phyloP scores from a whole-genome alignment of 1,284 basidiomycete species.

The Papiliotrema terrestris region DNA sequence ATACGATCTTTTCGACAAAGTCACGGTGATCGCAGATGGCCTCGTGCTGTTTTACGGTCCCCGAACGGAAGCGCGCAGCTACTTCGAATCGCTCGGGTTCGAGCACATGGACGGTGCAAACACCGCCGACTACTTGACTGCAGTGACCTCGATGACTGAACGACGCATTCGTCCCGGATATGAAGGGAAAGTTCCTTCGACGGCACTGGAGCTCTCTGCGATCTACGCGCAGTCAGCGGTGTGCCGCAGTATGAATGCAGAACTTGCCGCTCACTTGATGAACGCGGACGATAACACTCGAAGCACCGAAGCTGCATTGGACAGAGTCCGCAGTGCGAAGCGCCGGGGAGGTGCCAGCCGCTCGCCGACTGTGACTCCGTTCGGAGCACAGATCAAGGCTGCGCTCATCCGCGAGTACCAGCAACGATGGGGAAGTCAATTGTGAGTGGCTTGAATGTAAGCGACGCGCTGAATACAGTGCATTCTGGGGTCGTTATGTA shows the following conservation, averaged over 20 bases:
- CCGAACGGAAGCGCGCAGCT: slow-evolving; percentile 64
- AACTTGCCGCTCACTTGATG: slow-evolving; percentile 29
- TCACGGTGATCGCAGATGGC: slow-evolving; percentile 71
- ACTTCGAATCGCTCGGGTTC: slow-evolving; percentile 76
- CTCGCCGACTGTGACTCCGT: slow-evolving; percentile 23
- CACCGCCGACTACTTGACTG: slow-evolving; percentile 58
- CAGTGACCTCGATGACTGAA: slow-evolving; percentile 59
- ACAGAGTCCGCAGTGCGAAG: slow-evolving; percentile 22
- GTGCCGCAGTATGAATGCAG: slow-evolving; percentile 25
- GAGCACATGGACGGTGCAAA: slow-evolving; percentile 50
- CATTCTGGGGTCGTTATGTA: slow-evolving; percentile 35
- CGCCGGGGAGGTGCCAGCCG: slow-evolving; percentile 19
- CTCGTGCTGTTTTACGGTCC: slow-evolving; percentile 78
- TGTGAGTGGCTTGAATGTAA: slow-evolving; percentile 1
- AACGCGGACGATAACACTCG: slow-evolving; percentile 11
- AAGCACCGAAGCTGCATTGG: slow-evolving; percentile 18
- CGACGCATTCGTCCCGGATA: slow-evolving; percentile 56
- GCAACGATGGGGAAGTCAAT: slow-evolving; percentile 42
- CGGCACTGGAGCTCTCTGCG: slow-evolving; percentile 57
- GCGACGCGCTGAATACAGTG: slow-evolving; percentile 2
- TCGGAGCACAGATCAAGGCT: slow-evolving; percentile 33
- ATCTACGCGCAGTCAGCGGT: slow-evolving; percentile 31
- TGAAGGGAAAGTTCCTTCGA: slow-evolving; percentile 56
- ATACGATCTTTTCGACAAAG: slow-evolving; percentile 62
- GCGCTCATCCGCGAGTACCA: slow-evolving; percentile 38